Percentiles rank a stretch among this genome's conserved stretches.
Conservation (phyloP, 768 basidiomycete genomes). For the Mycena olivaceomarginata region DNA sequence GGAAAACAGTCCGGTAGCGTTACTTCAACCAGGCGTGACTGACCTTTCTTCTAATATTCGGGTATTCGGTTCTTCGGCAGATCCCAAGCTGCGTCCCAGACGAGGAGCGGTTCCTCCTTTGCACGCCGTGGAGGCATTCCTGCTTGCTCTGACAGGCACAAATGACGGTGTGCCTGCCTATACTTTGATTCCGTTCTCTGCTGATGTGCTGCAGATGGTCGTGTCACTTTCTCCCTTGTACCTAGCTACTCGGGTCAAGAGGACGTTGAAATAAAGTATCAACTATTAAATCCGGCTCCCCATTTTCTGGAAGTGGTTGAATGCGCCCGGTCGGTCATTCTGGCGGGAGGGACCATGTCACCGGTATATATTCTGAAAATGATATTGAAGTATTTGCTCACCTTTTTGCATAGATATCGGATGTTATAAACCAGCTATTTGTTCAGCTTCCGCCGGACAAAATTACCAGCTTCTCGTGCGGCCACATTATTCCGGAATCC, state of each 20-base stretch:
- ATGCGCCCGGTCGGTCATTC: constrained; percentile 86
- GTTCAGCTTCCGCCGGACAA: constrained; percentile 74
- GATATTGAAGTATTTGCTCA: not conserved
- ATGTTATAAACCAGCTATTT: constrained; percentile 90
- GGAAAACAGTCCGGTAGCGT: constrained; percentile 63
- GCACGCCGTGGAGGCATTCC: constrained; percentile 87
- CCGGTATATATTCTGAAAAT: constrained; percentile 74
- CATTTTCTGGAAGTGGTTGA: constrained; percentile 91
- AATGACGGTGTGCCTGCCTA: constrained; percentile 74
- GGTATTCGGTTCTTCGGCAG: constrained; percentile 24
- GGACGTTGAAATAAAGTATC: constrained; percentile 87
- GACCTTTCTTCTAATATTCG: not conserved
- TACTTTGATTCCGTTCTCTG: not conserved
- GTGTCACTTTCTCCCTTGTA: constrained; percentile 76
- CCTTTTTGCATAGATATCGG: constrained; percentile 81
- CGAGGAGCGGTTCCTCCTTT: constrained; percentile 81
- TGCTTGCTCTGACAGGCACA: constrained; percentile 84
- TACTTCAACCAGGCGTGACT: not conserved
- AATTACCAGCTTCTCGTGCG: constrained; percentile 91
- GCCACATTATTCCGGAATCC: constrained; percentile 90
- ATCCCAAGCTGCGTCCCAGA: constrained; percentile 46
- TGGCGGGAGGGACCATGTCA: constrained; percentile 99
- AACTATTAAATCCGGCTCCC: constrained; percentile 93
- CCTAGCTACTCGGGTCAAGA: constrained; percentile 54
- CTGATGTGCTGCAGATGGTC: constrained; percentile 74